These are phyloP conservation scores for Eucalyptus decipiens DNA, from an alignment of 345 rosid genomes.

Conservation along the genomic window DNA sequence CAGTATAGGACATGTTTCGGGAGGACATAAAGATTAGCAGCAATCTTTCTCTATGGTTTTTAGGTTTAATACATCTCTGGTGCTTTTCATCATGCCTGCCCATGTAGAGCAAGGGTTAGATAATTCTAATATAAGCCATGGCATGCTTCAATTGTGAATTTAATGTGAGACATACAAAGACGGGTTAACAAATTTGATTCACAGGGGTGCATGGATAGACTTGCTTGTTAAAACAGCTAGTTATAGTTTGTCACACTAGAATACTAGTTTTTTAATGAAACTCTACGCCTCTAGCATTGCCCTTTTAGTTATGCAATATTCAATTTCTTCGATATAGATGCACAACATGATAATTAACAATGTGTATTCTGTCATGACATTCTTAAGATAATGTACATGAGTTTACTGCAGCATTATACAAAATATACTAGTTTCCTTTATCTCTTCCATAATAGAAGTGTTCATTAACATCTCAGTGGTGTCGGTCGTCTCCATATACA, in stretches of 20 bases:
- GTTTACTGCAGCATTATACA: too few relatives aligned
- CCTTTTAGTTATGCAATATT: neutral
- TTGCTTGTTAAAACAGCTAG: neutral
- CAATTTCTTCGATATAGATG: neutral
- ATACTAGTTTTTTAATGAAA: neutral
- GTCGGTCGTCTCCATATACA: too few relatives aligned
- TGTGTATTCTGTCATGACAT: too few relatives aligned
- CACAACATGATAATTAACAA: too few relatives aligned
- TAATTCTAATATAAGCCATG: neutral
- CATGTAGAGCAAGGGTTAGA: neutral
- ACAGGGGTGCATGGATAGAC: neutral
- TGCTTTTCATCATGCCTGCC: neutral
- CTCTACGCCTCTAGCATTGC: neutral
- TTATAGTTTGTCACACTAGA: neutral
- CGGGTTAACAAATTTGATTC: neutral
- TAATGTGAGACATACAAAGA: neutral
- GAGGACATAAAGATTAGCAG: neutral
- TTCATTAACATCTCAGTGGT: too few relatives aligned
- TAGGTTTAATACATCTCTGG: neutral
- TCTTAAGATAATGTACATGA: too few relatives aligned
- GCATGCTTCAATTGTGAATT: neutral
- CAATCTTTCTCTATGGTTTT: neutral
- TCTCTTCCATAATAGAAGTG: too few relatives aligned
- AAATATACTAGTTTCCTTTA: too few relatives aligned
- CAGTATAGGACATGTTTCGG: neutral